These are phyloP conservation scores for Fusarium sp. DNA, from an alignment of 2,329 filamentous ascomycete genomes.

Conservation along the genomic window DNA sequence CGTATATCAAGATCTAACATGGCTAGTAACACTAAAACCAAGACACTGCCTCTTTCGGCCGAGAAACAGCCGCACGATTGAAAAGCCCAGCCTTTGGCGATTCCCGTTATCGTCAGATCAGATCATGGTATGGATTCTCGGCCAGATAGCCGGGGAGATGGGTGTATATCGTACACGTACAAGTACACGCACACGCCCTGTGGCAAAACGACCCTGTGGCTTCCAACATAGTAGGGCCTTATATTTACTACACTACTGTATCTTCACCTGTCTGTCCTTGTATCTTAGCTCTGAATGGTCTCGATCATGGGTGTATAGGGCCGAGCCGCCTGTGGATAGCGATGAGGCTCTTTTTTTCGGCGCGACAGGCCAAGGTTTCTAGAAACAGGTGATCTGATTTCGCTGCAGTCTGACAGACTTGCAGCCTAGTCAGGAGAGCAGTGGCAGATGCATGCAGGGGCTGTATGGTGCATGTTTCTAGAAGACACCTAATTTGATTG, in stretches of 20 bases:
- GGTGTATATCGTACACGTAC: slow-evolving; percentile 5
- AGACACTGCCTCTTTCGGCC: slow-evolving; percentile 17
- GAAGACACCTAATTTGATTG: not conserved
- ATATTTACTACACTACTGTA: not conserved
- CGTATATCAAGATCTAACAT: slow-evolving; percentile 20
- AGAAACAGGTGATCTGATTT: slow-evolving; percentile 9
- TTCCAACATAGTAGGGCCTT: slow-evolving; percentile 17
- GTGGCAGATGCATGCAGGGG: slow-evolving; percentile 3
- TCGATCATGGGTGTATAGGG: slow-evolving; percentile 13
- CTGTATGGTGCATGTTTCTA: slow-evolving; percentile 19
- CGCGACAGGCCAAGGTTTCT: not conserved
- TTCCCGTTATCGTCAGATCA: slow-evolving; percentile 31
- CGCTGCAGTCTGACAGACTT: slow-evolving; percentile 8
- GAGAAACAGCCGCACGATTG: slow-evolving; percentile 34
- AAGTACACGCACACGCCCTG: not conserved
- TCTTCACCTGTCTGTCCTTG: slow-evolving; percentile 12
- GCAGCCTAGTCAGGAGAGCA: slow-evolving; percentile 3
- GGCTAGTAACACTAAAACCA: not conserved
- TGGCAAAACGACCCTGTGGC: slow-evolving; percentile 5
- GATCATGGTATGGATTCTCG: slow-evolving; percentile 37
- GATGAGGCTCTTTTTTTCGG: slow-evolving; percentile 8
- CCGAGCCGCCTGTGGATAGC: slow-evolving; percentile 28
- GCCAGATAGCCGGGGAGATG: slow-evolving; percentile 31
- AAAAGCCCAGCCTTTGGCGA: not conserved
- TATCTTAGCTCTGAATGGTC: slow-evolving; percentile 1